A percentile compares a stretch with the other conserved stretches of the same genome.
phyloP scores from a whole-genome alignment of 2,329 filamentous ascomycete species.

The Pseudogymnoascus pannorum region DNA sequence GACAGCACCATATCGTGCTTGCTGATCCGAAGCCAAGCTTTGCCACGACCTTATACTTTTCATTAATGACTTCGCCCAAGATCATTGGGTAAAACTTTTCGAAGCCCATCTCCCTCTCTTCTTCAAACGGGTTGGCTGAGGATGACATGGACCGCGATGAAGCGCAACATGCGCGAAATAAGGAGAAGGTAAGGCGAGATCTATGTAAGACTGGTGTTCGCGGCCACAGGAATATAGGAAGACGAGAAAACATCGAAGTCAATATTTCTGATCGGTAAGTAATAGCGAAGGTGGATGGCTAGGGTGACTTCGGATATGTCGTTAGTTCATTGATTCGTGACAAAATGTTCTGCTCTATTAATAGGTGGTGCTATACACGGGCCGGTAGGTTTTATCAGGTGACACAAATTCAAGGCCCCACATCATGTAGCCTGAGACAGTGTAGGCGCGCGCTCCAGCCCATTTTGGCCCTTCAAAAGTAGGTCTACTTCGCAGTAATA shows the following conservation, averaged over 20 bases:
- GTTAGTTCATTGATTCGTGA: too few relatives aligned
- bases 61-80: constrained; percentile 22
- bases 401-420: too few relatives aligned
- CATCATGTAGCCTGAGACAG: too few relatives aligned
- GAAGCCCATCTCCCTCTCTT: constrained; percentile 20
- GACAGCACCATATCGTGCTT: constrained; percentile 39
- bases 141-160: constrained; percentile 16
- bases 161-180: constrained; percentile 16
- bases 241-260: constrained; percentile 18
- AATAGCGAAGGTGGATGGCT: too few relatives aligned
- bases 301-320: too few relatives aligned
- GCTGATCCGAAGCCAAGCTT: constrained; percentile 37
- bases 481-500: too few relatives aligned
- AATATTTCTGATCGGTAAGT: too few relatives aligned
- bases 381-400: too few relatives aligned
- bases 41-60: constrained; percentile 32
- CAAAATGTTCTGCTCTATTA: too few relatives aligned
- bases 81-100: constrained; percentile 22
- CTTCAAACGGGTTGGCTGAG: constrained; percentile 18
- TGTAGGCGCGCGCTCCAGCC: too few relatives aligned
- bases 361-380: too few relatives aligned
- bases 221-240: constrained; percentile 18
- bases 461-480: too few relatives aligned
- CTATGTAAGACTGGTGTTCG: constrained; percentile 18
- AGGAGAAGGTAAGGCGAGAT: constrained; percentile 18